phyloP scores from a whole-genome alignment of 768 basidiomycete genomes.

The Pleurotus djamor region DNA sequence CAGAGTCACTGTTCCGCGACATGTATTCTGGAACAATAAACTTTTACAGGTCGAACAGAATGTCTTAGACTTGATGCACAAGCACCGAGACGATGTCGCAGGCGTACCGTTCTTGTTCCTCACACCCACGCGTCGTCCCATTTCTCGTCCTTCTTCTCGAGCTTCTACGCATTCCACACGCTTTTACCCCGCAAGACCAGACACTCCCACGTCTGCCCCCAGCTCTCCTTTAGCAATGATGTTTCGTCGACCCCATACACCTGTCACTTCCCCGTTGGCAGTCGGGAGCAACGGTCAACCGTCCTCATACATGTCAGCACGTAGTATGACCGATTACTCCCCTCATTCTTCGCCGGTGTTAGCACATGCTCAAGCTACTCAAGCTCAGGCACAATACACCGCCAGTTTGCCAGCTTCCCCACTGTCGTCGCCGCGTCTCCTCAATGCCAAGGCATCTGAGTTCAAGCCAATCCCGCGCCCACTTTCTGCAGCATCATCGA shows the following conservation, averaged over 20 bases:
- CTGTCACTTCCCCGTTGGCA: conserved; percentile 74
- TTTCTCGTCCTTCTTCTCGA: conserved; percentile 79
- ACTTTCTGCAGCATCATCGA: conserved; percentile 69
- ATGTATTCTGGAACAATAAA: conserved; percentile 12
- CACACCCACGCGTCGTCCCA: conserved; percentile 75
- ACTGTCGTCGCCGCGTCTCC: conserved; percentile 76
- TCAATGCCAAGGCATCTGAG: conserved; percentile 89
- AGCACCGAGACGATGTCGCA: conserved; percentile 82
- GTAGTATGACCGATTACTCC: conserved; percentile 42
- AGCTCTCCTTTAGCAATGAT: conserved; percentile 72
- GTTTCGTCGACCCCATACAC: conserved; percentile 80
- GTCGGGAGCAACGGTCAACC: conserved; percentile 37
- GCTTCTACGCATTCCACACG: conserved; percentile 70
- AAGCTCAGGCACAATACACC: conserved; percentile 62
- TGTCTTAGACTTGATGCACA: conserved; percentile 94
- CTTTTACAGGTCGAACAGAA: conserved; percentile 72
- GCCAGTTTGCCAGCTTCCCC: conserved; percentile 84
- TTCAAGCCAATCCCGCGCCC: conserved; percentile 86
- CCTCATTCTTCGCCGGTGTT: conserved; percentile 71
- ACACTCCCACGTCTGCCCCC: conserved; percentile 75
- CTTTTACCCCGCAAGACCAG: conserved; percentile 61
- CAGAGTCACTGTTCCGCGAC: conserved; percentile 12
- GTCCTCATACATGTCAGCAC: conserved; percentile 55
- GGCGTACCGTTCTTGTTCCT: conserved; percentile 83
- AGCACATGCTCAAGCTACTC: conserved; percentile 51